phyloP scores from a whole-genome alignment of 1,284 basidiomycete genomes.

The Trametes pubescens region DNA sequence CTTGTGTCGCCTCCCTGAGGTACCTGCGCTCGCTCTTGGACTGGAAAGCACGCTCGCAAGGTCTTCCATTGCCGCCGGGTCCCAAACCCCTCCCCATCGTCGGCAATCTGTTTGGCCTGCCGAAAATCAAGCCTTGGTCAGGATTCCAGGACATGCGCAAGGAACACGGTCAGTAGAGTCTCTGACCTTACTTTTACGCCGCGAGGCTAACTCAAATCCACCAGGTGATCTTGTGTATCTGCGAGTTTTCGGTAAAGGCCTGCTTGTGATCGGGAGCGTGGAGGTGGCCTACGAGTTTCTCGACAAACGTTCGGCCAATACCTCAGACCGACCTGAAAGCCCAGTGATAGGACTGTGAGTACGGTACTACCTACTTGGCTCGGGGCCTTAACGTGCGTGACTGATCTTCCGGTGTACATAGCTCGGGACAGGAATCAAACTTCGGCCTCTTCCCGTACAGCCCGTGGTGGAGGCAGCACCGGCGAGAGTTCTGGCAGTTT shows the following conservation, averaged over 20 bases:
- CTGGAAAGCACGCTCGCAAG: not conserved
- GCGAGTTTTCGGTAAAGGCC: not conserved
- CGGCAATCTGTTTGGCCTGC: not conserved
- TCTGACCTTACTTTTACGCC: not conserved
- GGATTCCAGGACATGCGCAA: not conserved
- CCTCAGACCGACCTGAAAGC: constrained; percentile 13
- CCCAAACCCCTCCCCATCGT: not conserved
- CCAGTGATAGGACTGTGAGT: not conserved
- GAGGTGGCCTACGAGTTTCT: constrained; percentile 23
- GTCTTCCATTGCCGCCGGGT: not conserved
- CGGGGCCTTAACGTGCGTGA: not conserved
- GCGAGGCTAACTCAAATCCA: not conserved
- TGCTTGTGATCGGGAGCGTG: constrained; percentile 23
- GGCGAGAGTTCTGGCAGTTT: constrained; percentile 32
- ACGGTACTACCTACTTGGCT: too few relatives aligned
- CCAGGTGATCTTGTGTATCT: constrained; percentile 3
- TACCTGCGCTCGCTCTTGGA: not conserved
- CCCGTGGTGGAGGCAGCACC: constrained; percentile 29
- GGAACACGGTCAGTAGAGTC: not conserved
- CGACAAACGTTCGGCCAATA: constrained; percentile 22
- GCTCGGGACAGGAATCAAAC: constrained; percentile 41
- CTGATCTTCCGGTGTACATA: not conserved
- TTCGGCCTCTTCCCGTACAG: constrained; percentile 40
- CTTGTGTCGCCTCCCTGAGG: not conserved
- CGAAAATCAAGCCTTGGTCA: not conserved